Evolutionary conservation across 2,329 filamentous ascomycete genomes (phyloP).

Genomic region (Magnaporthales sp.): DNA sequence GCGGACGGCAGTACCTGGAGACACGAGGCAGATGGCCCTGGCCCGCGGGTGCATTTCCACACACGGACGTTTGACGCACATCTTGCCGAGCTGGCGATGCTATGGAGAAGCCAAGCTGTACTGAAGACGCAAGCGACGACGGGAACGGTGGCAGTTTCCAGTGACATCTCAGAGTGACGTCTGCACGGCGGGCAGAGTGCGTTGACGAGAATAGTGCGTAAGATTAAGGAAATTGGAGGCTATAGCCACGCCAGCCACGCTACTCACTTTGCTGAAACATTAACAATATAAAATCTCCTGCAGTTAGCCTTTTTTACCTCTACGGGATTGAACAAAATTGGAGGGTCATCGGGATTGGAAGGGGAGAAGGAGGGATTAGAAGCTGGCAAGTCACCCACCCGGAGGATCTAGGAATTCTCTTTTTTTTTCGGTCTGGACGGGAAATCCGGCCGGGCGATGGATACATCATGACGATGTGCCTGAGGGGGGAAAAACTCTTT

Average conservation of each 20-base stretch:
- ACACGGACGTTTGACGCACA: not conserved
- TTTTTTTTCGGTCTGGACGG: not conserved
- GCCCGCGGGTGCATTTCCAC: not conserved
- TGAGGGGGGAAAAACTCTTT: not conserved
- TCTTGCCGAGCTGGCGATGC: not conserved
- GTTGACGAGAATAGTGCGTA: not conserved
- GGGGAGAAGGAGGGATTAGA: too few species aligned
- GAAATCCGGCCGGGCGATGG: not conserved
- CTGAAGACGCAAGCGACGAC: not conserved
- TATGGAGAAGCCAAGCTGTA: not conserved
- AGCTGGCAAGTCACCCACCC: too few species aligned
- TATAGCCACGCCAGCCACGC: not conserved
- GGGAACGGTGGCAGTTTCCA: not conserved
- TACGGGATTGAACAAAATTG: not conserved
- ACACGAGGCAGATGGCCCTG: not conserved
- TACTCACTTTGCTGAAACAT: not conserved
- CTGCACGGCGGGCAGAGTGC: not conserved
- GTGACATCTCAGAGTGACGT: not conserved
- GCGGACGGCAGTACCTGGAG: not conserved
- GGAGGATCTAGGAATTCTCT: not conserved
- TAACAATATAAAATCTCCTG: not conserved
- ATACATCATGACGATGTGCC: not conserved
- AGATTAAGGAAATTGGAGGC: not conserved
- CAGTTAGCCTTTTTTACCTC: not conserved
- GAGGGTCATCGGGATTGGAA: not conserved